Conservation (phyloP, 345 rosid genomes). For the Gossypium turneri region DNA sequence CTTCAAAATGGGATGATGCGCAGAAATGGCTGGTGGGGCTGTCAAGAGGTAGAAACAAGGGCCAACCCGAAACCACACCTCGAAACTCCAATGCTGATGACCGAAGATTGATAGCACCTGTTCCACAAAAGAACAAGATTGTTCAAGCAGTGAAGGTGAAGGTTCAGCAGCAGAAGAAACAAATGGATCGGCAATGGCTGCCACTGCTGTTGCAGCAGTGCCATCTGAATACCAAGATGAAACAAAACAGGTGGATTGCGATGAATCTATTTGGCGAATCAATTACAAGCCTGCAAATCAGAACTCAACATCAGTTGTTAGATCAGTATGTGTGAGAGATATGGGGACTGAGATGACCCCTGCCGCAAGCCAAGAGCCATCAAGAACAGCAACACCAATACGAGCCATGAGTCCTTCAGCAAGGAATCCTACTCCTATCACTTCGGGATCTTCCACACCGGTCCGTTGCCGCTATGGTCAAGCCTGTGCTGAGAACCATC, state of each 20-base stretch:
- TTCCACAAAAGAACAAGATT: slow-evolving; percentile 66
- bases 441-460: slow-evolving; percentile 79
- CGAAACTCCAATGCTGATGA: slow-evolving; percentile 92
- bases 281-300: slow-evolving; percentile 36
- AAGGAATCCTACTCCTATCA: slow-evolving; percentile 74
- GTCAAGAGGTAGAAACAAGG: slow-evolving; percentile 58
- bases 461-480: slow-evolving; percentile 38
- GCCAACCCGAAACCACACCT: slow-evolving; percentile 40
- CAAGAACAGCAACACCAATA: slow-evolving; percentile 79
- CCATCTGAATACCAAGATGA: slow-evolving; percentile 7
- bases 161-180: slow-evolving; percentile 29
- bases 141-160: slow-evolving; percentile 44
- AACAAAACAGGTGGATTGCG: slow-evolving; percentile 79
- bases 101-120: slow-evolving; percentile 78
- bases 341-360: slow-evolving; percentile 99
- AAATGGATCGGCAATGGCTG: slow-evolving; percentile 23
- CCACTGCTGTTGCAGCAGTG: background rate
- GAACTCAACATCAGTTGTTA: slow-evolving; percentile 37
- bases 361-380: slow-evolving; percentile 85
- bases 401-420: slow-evolving; percentile 68
- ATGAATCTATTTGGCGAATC: slow-evolving; percentile 59
- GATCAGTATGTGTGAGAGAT: slow-evolving; percentile 79
- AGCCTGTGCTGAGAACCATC: background rate
- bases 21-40: slow-evolving; percentile 94
- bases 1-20: slow-evolving; percentile 99